Evolutionary conservation across 202 grass and related monocot genomes (phyloP).

Genomic region (Setaria italica): DNA sequence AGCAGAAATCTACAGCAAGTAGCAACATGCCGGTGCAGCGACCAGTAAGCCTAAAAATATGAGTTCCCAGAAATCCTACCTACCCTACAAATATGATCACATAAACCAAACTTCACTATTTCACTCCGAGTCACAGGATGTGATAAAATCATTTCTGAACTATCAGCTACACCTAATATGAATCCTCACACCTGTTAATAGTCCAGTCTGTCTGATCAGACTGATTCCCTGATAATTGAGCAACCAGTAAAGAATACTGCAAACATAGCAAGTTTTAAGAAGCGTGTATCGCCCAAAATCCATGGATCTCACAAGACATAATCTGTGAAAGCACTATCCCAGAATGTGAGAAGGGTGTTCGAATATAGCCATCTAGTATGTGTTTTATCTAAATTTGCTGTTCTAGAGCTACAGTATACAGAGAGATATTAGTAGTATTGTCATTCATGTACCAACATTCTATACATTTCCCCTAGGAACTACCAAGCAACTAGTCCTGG

Average conservation of each 20-base stretch:
- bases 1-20: neutral
- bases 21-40: neutral
- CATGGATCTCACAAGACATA: slow-evolving; percentile 12
- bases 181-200: slow-evolving; percentile 12
- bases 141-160: neutral
- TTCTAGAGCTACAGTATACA: slow-evolving; percentile 52
- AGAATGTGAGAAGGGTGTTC: slow-evolving; percentile 16
- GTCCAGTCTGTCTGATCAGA: neutral
- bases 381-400: slow-evolving; percentile 46
- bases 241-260: slow-evolving; percentile 3
- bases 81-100: neutral
- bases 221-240: neutral
- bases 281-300: neutral
- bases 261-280: neutral
- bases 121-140: neutral
- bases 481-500: slow-evolving; percentile 46
- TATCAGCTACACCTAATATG: slow-evolving; percentile 2
- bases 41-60: neutral
- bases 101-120: neutral
- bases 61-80: neutral
- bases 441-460: slow-evolving; percentile 46
- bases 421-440: slow-evolving; percentile 22
- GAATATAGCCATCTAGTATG: slow-evolving; percentile 46
- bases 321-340: slow-evolving; percentile 5
- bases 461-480: slow-evolving; percentile 52